These are phyloP conservation scores for Plantago major DNA, from an alignment of 257 asterid genomes.

Conservation along the genomic window DNA sequence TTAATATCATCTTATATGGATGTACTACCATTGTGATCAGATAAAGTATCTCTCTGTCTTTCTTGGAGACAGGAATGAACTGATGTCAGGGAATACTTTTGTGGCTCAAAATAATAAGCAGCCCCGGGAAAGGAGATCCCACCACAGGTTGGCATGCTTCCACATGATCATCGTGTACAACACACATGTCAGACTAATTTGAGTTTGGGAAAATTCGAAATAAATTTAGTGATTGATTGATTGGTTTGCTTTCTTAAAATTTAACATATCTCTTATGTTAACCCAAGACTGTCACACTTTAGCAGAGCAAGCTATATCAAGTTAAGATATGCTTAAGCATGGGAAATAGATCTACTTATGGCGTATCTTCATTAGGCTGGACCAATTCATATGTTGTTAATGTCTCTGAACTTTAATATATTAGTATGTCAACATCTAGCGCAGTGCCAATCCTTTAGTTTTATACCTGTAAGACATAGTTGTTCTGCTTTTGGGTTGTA, in stretches of 20 bases:
- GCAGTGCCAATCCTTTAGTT: neutral
- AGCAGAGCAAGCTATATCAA: neutral
- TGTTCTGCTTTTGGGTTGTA: conserved; percentile 14
- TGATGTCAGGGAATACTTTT: conserved; percentile 84
- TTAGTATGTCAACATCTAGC: too few species aligned
- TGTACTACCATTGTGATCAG: neutral
- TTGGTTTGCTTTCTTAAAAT: too few species aligned
- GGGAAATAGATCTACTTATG: neutral
- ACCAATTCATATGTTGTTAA: neutral
- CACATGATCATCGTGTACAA: neutral
- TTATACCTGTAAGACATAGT: neutral
- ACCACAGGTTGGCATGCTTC: conserved; percentile 59
- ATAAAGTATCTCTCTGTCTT: conserved; percentile 11
- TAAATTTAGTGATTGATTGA: too few species aligned
- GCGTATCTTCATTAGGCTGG: neutral
- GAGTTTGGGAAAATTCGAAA: neutral
- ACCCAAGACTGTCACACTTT: too few species aligned
- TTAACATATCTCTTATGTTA: too few species aligned
- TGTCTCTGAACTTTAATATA: neutral
- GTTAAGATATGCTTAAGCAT: neutral
- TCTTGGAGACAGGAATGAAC: conserved; percentile 67
- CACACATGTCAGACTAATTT: neutral
- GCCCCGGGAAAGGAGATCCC: conserved; percentile 63
- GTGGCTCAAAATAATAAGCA: conserved; percentile 35
- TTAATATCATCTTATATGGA: neutral